phyloP scores from a whole-genome alignment of 805 yeast species.

The Limtongia smithiae region DNA sequence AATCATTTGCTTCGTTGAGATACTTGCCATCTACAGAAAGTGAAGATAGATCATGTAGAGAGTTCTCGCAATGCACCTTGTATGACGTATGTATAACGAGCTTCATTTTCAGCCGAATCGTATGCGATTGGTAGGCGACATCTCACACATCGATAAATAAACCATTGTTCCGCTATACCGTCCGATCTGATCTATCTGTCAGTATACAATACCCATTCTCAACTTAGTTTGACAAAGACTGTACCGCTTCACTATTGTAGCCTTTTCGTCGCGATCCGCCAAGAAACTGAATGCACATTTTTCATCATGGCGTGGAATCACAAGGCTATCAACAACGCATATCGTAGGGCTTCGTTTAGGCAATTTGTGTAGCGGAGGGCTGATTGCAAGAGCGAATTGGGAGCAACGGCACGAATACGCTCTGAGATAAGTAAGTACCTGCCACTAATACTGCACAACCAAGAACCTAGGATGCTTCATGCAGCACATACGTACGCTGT shows the following conservation, averaged over 20 bases:
- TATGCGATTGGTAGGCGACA: slow-evolving; percentile 21
- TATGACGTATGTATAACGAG: slow-evolving; percentile 10
- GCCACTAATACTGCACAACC: background rate
- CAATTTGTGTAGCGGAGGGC: background rate
- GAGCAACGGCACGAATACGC: background rate
- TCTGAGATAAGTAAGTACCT: background rate
- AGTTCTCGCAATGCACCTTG: slow-evolving; percentile 10
- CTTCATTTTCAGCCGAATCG: slow-evolving; percentile 4
- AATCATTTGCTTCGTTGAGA: too few species aligned
- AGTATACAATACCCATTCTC: background rate
- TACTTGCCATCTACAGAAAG: too few species aligned
- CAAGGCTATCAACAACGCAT: too few species aligned
- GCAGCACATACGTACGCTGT: too few species aligned
- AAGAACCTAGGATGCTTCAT: too few species aligned
- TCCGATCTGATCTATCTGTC: slow-evolving; percentile 3
- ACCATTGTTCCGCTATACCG: slow-evolving; percentile 21
- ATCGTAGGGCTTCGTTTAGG: background rate
- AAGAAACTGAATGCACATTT: too few species aligned
- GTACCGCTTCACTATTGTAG: background rate
- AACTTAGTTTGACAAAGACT: background rate
- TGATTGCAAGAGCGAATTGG: slow-evolving; percentile 1
- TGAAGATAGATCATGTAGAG: background rate
- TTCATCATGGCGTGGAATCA: too few species aligned
- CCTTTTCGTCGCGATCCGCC: too few species aligned
- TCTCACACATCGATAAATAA: slow-evolving; percentile 21